These are phyloP conservation scores for Helicocarpus griseus DNA, from an alignment of 2,329 filamentous ascomycete species.

Conservation along the genomic window DNA sequence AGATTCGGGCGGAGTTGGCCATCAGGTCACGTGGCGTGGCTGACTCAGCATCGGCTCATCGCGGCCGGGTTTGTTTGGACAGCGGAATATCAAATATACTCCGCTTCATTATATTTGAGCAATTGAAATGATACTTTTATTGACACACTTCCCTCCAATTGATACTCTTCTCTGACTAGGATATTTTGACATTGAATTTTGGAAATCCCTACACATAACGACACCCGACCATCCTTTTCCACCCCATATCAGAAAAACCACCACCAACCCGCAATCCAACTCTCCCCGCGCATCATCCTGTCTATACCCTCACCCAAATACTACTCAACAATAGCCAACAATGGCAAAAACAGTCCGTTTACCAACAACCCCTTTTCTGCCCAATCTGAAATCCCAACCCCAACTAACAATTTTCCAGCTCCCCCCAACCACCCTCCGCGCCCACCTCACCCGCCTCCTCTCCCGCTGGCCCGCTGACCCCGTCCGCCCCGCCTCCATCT, in stretches of 20 bases:
- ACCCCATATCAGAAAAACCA: no score
- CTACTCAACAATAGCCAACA: not conserved
- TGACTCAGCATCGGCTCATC: not conserved
- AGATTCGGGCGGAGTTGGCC: not conserved
- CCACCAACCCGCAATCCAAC: no score
- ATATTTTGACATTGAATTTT: no score
- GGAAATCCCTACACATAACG: no score
- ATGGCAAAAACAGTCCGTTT: slow-evolving; percentile 2
- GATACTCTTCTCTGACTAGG: no score
- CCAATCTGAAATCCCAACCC: not conserved
- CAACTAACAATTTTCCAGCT: slow-evolving; percentile 14
- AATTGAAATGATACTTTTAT: not conserved
- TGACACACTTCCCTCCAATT: not conserved
- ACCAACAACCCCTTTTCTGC: not conserved
- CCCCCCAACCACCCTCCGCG: slow-evolving; percentile 20
- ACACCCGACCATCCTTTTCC: no score
- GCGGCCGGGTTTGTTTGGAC: not conserved
- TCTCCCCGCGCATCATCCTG: not conserved
- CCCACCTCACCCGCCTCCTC: slow-evolving; percentile 33
- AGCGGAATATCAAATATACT: not conserved
- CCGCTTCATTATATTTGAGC: not conserved
- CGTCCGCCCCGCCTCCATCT: slow-evolving; percentile 36
- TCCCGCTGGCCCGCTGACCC: slow-evolving; percentile 36
- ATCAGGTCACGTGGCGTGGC: not conserved
- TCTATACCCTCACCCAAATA: not conserved